These are phyloP conservation scores for Chlorella sp. DNA, from an alignment of 139 green algal genomes.

Conservation along the genomic window DNA sequence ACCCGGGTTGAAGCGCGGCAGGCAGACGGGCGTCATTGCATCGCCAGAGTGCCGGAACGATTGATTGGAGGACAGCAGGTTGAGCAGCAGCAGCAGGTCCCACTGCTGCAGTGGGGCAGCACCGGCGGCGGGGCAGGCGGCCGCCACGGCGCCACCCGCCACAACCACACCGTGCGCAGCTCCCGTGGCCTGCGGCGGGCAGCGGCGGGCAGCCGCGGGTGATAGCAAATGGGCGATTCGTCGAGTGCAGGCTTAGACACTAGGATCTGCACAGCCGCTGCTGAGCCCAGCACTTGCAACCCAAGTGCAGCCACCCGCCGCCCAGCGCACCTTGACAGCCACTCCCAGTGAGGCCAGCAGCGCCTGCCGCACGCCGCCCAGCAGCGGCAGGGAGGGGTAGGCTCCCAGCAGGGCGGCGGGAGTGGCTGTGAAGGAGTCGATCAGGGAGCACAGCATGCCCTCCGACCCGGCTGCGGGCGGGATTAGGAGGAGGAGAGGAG, in stretches of 20 bases:
- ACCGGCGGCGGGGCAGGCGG: constrained; percentile 36
- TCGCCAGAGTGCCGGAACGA: constrained; percentile 65
- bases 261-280: no score
- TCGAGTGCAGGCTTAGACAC: no score
- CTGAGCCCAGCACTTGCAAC: no score
- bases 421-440: constrained; percentile 43
- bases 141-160: constrained; percentile 48
- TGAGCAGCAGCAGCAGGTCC: constrained; percentile 86
- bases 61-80: constrained; percentile 75
- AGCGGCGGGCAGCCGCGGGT: not conserved
- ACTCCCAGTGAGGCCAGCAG: constrained; percentile 50
- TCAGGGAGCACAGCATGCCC: constrained; percentile 48
- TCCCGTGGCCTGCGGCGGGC: constrained; percentile 37
- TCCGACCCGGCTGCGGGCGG: constrained; percentile 38
- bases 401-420: constrained; percentile 65
- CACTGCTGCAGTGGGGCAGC: constrained; percentile 59
- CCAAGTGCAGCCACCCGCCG: not conserved
- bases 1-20: constrained; percentile 80
- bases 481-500: no score
- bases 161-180: constrained; percentile 70
- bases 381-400: constrained; percentile 53
- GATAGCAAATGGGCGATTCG: no score
- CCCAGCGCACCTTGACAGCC: constrained; percentile 62
- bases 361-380: constrained; percentile 38
- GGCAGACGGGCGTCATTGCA: constrained; percentile 83